Conservation (phyloP, 2,329 filamentous ascomycete species). For the Xylaria sp. region DNA sequence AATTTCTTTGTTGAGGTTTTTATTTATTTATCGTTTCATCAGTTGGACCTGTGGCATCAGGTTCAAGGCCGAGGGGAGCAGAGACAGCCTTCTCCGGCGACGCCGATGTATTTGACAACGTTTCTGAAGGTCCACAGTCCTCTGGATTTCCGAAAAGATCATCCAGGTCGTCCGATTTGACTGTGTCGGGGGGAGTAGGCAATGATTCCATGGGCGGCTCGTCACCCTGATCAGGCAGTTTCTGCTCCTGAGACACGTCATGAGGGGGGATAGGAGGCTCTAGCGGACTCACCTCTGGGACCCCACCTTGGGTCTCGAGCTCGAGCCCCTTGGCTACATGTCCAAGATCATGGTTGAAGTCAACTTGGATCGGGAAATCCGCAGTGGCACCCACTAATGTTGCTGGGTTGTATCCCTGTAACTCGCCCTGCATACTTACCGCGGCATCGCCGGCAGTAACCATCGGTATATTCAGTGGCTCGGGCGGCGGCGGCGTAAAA, state of each 20-base stretch:
- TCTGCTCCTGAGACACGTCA: neutral
- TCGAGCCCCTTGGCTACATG: neutral
- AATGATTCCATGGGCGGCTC: neutral
- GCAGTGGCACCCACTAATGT: neutral
- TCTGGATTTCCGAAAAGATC: constrained; percentile 1
- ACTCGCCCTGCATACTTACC: neutral
- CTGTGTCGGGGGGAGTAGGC: neutral
- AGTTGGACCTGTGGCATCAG: too few relatives aligned
- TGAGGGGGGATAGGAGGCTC: neutral
- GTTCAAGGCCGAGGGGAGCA: too few relatives aligned
- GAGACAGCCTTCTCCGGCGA: neutral
- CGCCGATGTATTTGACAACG: neutral
- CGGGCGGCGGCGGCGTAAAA: neutral
- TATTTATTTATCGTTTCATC: too few relatives aligned
- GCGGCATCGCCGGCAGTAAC: neutral
- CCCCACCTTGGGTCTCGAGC: too few relatives aligned
- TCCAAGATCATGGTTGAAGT: neutral
- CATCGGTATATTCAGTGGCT: neutral
- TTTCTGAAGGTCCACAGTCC: neutral
- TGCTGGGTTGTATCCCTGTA: neutral
- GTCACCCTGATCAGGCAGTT: neutral
- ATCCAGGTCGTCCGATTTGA: neutral
- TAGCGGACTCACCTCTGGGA: neutral
- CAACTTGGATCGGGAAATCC: neutral
- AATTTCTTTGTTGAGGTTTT: neutral